Evolutionary conservation across 2,329 filamentous ascomycete species (phyloP).

Genomic region (Aspergillus amoenus): DNA sequence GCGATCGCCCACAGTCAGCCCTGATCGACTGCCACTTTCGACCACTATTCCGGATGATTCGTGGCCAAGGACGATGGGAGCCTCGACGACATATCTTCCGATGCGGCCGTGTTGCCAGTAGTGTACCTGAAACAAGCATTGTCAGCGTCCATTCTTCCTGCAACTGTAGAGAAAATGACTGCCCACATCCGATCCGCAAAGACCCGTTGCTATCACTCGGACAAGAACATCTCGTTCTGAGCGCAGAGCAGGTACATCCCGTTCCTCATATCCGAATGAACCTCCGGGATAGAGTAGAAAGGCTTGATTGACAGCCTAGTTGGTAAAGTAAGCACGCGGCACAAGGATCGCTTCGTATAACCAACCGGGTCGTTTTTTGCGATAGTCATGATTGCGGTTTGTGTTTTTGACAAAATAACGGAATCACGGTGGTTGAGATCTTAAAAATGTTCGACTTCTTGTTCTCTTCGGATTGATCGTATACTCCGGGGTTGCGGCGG

Average conservation of each 20-base stretch:
- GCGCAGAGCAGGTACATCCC: constrained; percentile 18
- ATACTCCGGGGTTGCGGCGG: neutral
- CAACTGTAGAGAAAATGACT: no score
- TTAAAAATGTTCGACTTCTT: neutral
- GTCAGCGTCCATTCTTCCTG: no score
- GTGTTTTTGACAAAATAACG: neutral
- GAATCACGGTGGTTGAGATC: neutral
- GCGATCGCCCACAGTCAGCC: constrained; percentile 61
- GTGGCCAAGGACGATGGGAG: constrained; percentile 55
- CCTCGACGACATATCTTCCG: constrained; percentile 35
- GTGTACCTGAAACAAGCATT: constrained; percentile 27
- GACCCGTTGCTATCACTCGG: constrained; percentile 75
- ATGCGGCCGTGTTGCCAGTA: constrained; percentile 42
- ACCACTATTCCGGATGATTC: constrained; percentile 66
- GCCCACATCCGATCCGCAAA: constrained; percentile 74
- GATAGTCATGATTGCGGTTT: neutral
- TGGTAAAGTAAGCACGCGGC: neutral
- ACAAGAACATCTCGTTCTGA: constrained; percentile 68
- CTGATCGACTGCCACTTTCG: constrained; percentile 54
- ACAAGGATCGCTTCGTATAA: neutral
- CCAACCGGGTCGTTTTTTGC: neutral
- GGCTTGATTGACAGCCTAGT: constrained; percentile 6
- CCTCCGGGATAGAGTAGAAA: constrained; percentile 23
- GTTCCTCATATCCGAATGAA: constrained; percentile 22
- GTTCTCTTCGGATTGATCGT: no score